Percentiles rank a stretch among this genome's conserved stretches.
phyloP scores from a whole-genome alignment of 1,139 yeast species.

The Candida sanyaensis region DNA sequence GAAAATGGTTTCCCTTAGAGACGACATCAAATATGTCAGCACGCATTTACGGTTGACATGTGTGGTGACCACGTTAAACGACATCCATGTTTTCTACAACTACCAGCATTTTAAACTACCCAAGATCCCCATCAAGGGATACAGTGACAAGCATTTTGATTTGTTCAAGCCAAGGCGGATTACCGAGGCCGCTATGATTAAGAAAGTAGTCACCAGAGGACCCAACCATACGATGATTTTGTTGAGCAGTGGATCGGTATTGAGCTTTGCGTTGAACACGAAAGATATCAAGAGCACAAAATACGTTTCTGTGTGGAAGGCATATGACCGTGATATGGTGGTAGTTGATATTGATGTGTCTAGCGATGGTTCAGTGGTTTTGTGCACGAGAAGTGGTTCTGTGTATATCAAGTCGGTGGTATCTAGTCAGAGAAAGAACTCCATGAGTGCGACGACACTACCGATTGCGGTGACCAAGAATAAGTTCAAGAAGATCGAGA shows the following conservation, averaged over 20 bases:
- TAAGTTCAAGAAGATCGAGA: conserved; percentile 58
- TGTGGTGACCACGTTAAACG: conserved; percentile 59
- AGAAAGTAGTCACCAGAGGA: conserved; percentile 35
- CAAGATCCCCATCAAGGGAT: conserved; percentile 33
- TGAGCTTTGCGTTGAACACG: conserved; percentile 34
- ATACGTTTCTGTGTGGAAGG: conserved; percentile 52
- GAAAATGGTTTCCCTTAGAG: conserved; percentile 43
- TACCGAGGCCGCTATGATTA: conserved; percentile 39
- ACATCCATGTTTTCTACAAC: conserved; percentile 63
- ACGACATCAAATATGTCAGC: conserved; percentile 56
- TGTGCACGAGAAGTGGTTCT: conserved; percentile 70
- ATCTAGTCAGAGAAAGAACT: conserved; percentile 26
- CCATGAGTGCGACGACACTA: conserved; percentile 21
- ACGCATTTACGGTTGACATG: conserved; percentile 76
- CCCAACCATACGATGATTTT: conserved; percentile 44
- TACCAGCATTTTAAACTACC: conserved; percentile 57
- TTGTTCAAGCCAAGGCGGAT: conserved; percentile 52
- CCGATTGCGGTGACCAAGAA: conserved; percentile 30
- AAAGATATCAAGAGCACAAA: conserved; percentile 34
- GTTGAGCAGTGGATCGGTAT: conserved; percentile 53
- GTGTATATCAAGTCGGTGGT: conserved; percentile 43
- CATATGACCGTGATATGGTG: conserved; percentile 51
- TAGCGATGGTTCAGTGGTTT: conserved; percentile 65
- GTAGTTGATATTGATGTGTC: conserved; percentile 67
- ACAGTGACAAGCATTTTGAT: conserved; percentile 47